A percentile compares a stretch with the other conserved stretches of the same genome.
phyloP scores from a whole-genome alignment of 257 asterid genomes.

The Dorcoceras hygrometricum region DNA sequence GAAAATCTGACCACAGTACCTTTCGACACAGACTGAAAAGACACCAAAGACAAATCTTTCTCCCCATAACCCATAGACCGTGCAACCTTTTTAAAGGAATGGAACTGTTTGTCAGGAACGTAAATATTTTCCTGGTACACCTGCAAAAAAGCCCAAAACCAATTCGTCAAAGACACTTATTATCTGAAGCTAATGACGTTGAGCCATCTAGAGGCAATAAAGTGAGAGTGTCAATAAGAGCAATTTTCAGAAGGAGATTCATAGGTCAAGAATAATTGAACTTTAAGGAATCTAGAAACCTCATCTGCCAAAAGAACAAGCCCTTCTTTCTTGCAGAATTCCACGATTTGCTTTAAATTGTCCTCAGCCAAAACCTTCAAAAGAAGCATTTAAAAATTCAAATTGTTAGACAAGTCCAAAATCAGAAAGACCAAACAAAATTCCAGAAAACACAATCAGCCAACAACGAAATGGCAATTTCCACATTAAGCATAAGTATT shows the following conservation, averaged over 20 bases:
- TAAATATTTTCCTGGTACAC: constrained; percentile 91
- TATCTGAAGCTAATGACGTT: neutral
- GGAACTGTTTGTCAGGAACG: constrained; percentile 91
- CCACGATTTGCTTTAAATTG: constrained; percentile 82
- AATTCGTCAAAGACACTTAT: constrained; percentile 10
- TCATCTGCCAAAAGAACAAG: constrained; percentile 98
- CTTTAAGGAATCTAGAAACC: constrained; percentile 39
- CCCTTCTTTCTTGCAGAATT: constrained; percentile 95
- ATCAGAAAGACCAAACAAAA: neutral
- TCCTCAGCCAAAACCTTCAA: constrained; percentile 52
- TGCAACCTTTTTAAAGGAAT: constrained; percentile 84
- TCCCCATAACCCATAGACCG: constrained; percentile 87
- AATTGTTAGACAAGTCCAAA: neutral
- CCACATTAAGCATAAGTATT: too few species aligned
- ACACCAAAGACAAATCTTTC: constrained; percentile 71
- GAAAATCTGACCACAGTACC: constrained; percentile 40
- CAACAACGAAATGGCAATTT: neutral
- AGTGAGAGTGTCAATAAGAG: neutral
- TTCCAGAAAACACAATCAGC: neutral
- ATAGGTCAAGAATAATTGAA: constrained; percentile 5
- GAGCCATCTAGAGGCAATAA: neutral
- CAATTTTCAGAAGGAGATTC: constrained; percentile 2
- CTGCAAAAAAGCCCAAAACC: constrained; percentile 36
- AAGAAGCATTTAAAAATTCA: constrained; percentile 20
- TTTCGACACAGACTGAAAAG: constrained; percentile 94